Evolutionary conservation across 805 yeast genomes (phyloP), one percentile per base, ranked within the genome.

Genomic region (Monosporozyma aerobia): DNA sequence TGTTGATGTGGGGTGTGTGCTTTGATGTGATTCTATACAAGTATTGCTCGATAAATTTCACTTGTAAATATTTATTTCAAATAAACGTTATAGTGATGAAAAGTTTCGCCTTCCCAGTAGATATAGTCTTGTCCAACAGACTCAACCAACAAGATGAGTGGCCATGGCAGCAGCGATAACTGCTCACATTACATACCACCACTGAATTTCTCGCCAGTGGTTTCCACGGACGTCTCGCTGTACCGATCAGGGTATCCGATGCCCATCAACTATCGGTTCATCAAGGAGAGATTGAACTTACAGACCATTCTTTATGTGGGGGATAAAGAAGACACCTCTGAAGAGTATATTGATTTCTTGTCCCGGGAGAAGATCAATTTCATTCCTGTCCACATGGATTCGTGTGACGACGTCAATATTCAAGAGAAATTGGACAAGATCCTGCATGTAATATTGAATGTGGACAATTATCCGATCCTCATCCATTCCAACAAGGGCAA

Each of bases 401-500:
- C 86, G 6, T 84, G 86, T n/a, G 82, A 82, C 53, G 95, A 87
- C 61, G 87, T 90, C 2, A 82, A 83, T 63, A 71, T 76, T 57
- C 78, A 82, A 3, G 73, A 73, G 5, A 78, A 83, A 2, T 76
- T 90, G 53, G 73, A 79, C 25, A 64, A 69, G 23, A 83, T 87
- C 1, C 70, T 86, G 44, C 73, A 77, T 52, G 61, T 85, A 39
- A 73, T 86, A 48, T 64, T 82, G 33, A 78, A 85, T 60, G 74
- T 74, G 47, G 80, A 82, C 13, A 90, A 90, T 65, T 88, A 85
- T 64, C 99, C 99, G 1, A 81, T 92, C 11, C 73, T 92, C 53
- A 79, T 92, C 11, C 98, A 94, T 67, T 89, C 97, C 3, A 89
- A 94, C 68, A 92, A 92, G 71, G 99, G 99, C n/a, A 94, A 94